phyloP scores from a whole-genome alignment of 108 stramenopile genomes.

The Nitzschia sp. region DNA sequence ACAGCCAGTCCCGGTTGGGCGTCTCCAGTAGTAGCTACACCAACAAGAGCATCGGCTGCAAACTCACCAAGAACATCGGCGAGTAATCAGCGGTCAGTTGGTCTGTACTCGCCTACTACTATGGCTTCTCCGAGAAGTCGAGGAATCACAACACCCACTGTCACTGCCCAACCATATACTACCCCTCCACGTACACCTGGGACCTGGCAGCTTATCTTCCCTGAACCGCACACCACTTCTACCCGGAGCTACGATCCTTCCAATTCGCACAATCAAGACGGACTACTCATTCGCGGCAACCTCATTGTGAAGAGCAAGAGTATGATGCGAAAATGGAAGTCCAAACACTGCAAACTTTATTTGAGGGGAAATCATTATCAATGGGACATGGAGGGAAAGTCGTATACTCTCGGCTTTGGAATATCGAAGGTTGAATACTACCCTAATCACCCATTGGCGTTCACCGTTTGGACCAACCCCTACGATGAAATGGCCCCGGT shows the following conservation, averaged over 20 bases:
- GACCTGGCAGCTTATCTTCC: slow-evolving; percentile 36
- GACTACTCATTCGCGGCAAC: slow-evolving; percentile 21
- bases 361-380: slow-evolving; percentile 24
- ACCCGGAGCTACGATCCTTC: slow-evolving; percentile 10
- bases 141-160: background rate
- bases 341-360: slow-evolving; percentile 18
- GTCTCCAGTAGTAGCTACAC: background rate
- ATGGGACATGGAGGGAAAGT: slow-evolving; percentile 30
- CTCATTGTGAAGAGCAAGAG: slow-evolving; percentile 31
- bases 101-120: background rate
- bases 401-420: slow-evolving; percentile 33
- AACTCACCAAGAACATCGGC: slow-evolving; percentile 12
- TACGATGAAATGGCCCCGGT: slow-evolving; percentile 34
- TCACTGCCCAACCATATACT: background rate
- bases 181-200: slow-evolving; percentile 17
- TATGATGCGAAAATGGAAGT: slow-evolving; percentile 41
- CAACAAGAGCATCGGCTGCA: background rate
- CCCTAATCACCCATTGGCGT: slow-evolving; percentile 41
- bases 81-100: background rate
- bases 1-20: background rate
- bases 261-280: background rate
- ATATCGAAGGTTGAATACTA: slow-evolving; percentile 36
- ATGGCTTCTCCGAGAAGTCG: background rate
- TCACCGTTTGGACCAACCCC: slow-evolving; percentile 40
- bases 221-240: slow-evolving; percentile 4